phyloP scores from a whole-genome alignment of 2,329 filamentous ascomycete species.

The Xylariales sp. region DNA sequence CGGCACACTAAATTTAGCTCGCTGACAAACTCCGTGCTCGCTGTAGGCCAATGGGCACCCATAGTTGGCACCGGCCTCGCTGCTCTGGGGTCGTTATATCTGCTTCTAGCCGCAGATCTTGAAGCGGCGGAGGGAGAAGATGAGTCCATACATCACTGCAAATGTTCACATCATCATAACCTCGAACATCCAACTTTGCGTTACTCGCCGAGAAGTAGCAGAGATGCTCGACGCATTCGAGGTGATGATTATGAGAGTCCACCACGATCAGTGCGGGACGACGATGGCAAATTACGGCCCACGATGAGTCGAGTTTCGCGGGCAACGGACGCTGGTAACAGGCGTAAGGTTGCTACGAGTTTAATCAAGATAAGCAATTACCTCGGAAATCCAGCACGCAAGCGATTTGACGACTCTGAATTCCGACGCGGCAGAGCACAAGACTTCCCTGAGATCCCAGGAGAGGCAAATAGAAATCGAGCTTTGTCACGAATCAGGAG shows the following conservation, averaged over 20 bases:
- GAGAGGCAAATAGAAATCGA: slow-evolving; percentile 42
- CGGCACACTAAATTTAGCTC: background rate
- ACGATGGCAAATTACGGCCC: slow-evolving; percentile 7
- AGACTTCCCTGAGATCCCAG: slow-evolving; percentile 54
- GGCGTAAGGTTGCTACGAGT: slow-evolving; percentile 37
- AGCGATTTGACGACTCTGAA: slow-evolving; percentile 43
- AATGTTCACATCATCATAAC: slow-evolving; percentile 18
- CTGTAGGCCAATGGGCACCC: slow-evolving; percentile 53
- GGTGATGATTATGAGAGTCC: background rate
- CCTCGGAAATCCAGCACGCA: slow-evolving; percentile 41
- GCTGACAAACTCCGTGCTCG: background rate
- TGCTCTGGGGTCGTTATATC: slow-evolving; percentile 52
- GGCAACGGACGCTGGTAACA: slow-evolving; percentile 22
- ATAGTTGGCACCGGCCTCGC: slow-evolving; percentile 56
- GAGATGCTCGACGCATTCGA: slow-evolving; percentile 9
- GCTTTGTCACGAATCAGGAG: slow-evolving; percentile 32
- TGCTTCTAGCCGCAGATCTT: slow-evolving; percentile 38
- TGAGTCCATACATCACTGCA: slow-evolving; percentile 15
- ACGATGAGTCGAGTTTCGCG: slow-evolving; percentile 3
- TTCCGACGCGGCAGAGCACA: slow-evolving; percentile 41
- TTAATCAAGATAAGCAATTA: slow-evolving; percentile 39
- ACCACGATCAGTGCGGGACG: background rate
- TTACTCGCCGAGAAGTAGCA: background rate
- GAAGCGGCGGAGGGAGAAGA: slow-evolving; percentile 17
- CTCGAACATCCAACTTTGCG: slow-evolving; percentile 1